These are phyloP conservation scores for Nasturtium officinale DNA, from an alignment of 345 rosid genomes.

Conservation along the genomic window DNA sequence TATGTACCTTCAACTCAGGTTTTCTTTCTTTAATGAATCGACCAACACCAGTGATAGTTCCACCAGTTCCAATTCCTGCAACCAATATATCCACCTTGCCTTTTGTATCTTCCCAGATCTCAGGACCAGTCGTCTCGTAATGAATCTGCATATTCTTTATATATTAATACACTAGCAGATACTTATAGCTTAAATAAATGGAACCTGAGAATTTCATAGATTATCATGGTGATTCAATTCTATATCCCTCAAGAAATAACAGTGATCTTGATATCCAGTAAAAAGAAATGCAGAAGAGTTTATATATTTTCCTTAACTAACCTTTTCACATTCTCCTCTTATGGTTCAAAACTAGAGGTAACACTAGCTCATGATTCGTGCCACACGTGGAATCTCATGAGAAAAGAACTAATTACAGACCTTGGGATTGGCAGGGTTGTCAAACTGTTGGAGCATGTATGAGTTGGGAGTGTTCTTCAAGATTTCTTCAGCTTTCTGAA, in stretches of 20 bases:
- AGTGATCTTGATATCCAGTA: not conserved
- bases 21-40: constrained; percentile 67
- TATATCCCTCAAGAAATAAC: not conserved
- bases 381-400: not conserved
- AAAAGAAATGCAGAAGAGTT: constrained; percentile 4
- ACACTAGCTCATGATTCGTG: constrained; percentile 7
- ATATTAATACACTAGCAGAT: constrained; percentile 22
- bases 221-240: not conserved
- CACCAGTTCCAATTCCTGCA: constrained; percentile 91
- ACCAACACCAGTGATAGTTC: constrained; percentile 82
- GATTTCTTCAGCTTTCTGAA: constrained; percentile 81
- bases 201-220: constrained; percentile 15
- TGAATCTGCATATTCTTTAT: constrained; percentile 56
- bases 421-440: constrained; percentile 88
- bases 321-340: not conserved
- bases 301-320: not conserved
- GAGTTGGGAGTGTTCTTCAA: constrained; percentile 65
- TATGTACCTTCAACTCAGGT: constrained; percentile 42
- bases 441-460: constrained; percentile 83
- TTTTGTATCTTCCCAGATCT: constrained; percentile 82
- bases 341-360: not conserved
- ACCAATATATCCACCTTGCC: constrained; percentile 81
- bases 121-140: constrained; percentile 88
- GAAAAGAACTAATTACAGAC: constrained; percentile 44
- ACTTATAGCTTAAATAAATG: not conserved